Evolutionary conservation across 2,329 filamentous ascomycete species (phyloP).

Genomic region (Colletotrichum filicis): DNA sequence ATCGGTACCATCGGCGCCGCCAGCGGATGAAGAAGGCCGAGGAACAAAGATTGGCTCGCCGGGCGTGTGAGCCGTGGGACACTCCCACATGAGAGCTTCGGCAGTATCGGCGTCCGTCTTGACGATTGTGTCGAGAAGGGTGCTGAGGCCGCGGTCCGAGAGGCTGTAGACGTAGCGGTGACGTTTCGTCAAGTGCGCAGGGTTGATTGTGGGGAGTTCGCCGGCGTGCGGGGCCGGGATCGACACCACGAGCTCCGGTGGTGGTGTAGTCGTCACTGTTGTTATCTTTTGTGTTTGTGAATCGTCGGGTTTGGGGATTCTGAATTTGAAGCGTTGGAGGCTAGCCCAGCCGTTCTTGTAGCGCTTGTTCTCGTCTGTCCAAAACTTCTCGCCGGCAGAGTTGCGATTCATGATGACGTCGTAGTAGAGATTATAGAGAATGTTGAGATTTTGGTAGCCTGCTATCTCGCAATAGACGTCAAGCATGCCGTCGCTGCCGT

Average conservation of each 20-base stretch:
- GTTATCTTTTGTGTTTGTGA: not conserved
- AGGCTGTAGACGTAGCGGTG: constrained; percentile 72
- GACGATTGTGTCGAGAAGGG: constrained; percentile 70
- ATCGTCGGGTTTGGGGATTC: constrained; percentile 41
- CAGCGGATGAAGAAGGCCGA: constrained; percentile 39
- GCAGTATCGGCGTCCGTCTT: constrained; percentile 72
- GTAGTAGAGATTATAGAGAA: constrained; percentile 77
- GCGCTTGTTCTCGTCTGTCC: constrained; percentile 50
- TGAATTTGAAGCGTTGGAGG: constrained; percentile 58
- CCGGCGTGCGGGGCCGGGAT: constrained; percentile 65
- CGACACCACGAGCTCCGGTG: constrained; percentile 20
- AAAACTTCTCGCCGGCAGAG: constrained; percentile 55
- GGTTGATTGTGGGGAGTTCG: constrained; percentile 76
- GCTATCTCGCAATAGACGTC: constrained; percentile 75
- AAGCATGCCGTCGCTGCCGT: constrained; percentile 37
- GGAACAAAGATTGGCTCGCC: constrained; percentile 76
- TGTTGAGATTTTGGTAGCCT: constrained; percentile 71
- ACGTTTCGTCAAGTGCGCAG: constrained; percentile 58
- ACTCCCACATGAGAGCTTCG: constrained; percentile 66
- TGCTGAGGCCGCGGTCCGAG: constrained; percentile 66
- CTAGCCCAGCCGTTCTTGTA: constrained; percentile 48
- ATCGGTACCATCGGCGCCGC: constrained; percentile 35
- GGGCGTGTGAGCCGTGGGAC: constrained; percentile 69
- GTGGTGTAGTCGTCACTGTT: constrained; percentile 28
- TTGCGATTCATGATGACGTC: constrained; percentile 70